Evolutionary conservation across 352 stramenopile species (phyloP).

Genomic region (Pythium vanterpoolii): DNA sequence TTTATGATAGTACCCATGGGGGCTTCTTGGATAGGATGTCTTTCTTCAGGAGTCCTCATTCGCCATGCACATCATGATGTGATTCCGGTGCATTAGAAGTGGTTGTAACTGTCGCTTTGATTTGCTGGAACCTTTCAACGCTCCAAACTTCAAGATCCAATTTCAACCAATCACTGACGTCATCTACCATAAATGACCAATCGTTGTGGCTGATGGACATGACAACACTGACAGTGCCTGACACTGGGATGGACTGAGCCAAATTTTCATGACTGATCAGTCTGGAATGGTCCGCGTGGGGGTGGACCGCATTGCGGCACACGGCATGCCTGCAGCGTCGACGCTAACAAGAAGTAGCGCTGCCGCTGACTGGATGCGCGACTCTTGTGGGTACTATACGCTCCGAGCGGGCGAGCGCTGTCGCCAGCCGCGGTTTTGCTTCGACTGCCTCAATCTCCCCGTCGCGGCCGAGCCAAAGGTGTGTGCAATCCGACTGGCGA

Average conservation of each 20-base stretch:
- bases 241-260: not conserved
- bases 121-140: not conserved
- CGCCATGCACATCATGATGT: not conserved
- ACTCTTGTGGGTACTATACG: slow-evolving; percentile 49
- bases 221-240: not conserved
- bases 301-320: not conserved
- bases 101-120: too few relatives aligned
- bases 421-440: slow-evolving; percentile 44
- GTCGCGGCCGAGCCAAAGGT: slow-evolving; percentile 32
- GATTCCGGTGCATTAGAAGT: not conserved
- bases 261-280: not conserved
- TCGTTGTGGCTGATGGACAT: not conserved
- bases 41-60: too few relatives aligned
- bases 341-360: not conserved
- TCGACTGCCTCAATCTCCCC: slow-evolving; percentile 53
- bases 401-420: slow-evolving; percentile 31
- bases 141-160: not conserved
- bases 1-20: not conserved
- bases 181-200: not conserved
- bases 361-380: slow-evolving; percentile 5
- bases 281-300: not conserved
- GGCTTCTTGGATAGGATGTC: too few relatives aligned
- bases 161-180: not conserved
- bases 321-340: not conserved
- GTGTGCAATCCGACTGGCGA: not conserved